Base-by-base conservation (phyloP, 2,329 filamentous ascomycete genomes). In the Neofusicoccum ribis region DNA sequence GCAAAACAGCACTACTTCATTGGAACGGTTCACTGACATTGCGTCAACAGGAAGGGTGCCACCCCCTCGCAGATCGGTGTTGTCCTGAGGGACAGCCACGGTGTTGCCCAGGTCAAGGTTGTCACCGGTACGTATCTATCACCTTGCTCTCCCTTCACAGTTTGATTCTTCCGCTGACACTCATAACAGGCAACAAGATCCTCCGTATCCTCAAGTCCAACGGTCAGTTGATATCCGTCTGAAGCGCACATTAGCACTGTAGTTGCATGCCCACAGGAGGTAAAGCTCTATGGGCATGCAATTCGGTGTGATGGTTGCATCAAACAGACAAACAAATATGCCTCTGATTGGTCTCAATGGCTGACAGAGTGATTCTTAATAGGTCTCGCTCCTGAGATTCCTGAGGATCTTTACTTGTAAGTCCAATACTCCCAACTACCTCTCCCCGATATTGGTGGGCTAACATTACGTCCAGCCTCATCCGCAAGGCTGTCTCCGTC, bases 331-430 rank as follows among this genome's bases (percentile, higher is more conserved):
- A 73, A 39, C 37, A 39, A 77, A 68, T 73, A 75, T 70, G 76
- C 77, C 77, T 78, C 76, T 78, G 77, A 70, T 77, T 77, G 77
- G 77, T 78, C 74, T 70, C 44, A 23, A 70, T 72, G 76, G 76
- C 77, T 79, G 77, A 79, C 77, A 72, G 77, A 77, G 77, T 74
- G 76, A 77, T 76, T 70, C 72, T 49, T 67, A 67, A 66, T 68
- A 99, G 95, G 95, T 86, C 93, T 99, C 81, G 94, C 95, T 76
- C 95, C 96, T 82, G 93, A 98, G 83, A 90, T 99, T 77, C 95
- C 96, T 80, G 95, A 99, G 89, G 95, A 99, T 85, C 91, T 98
- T 75, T 99, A 98, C 91, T 96, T 97, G 91, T 60, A n/a, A 60
- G 88, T 98, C 98, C 92, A 97, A 11, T 34, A 17, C 31, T n/a